A percentile compares a stretch with the other conserved stretches of the same genome.
These are phyloP conservation scores for Pelargonium fulgidum DNA, from an alignment of 441 rosid species.

Conservation along the genomic window DNA sequence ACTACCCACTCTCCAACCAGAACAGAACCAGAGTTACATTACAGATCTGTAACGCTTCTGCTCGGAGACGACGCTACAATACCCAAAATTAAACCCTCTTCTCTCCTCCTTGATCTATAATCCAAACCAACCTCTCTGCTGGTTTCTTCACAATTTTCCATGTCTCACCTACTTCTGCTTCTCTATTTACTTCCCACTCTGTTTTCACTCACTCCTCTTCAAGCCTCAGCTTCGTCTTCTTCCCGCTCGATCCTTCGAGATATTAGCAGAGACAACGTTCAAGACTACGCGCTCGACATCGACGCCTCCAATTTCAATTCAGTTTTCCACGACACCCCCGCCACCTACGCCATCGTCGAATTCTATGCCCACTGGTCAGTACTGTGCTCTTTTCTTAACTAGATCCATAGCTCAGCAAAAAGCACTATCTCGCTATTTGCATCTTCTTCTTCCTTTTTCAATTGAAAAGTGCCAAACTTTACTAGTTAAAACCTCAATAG, in stretches of 20 bases:
- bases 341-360: conserved; percentile 68
- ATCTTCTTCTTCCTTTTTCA: too few species aligned
- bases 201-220: not conserved
- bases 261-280: conserved; percentile 21
- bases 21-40: too few species aligned
- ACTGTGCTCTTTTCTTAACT: not conserved
- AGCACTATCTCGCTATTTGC: too few species aligned
- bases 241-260: conserved; percentile 61
- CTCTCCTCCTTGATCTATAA: too few species aligned
- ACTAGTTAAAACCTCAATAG: too few species aligned
- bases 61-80: too few species aligned
- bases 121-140: not conserved
- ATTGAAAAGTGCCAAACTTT: too few species aligned
- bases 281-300: conserved; percentile 57
- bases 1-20: too few species aligned
- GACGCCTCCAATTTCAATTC: conserved; percentile 60
- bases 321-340: conserved; percentile 56
- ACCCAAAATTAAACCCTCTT: too few species aligned
- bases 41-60: too few species aligned
- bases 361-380: conserved; percentile 90
- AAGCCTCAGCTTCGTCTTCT: conserved; percentile 30
- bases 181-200: not conserved
- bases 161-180: conserved; percentile 14
- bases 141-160: conserved; percentile 8
- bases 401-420: too few species aligned